A percentile compares a stretch with the other conserved stretches of the same genome.
Evolutionary conservation across 2,329 filamentous ascomycete genomes (phyloP).

Genomic region (Ceratocystis lukuohia): DNA sequence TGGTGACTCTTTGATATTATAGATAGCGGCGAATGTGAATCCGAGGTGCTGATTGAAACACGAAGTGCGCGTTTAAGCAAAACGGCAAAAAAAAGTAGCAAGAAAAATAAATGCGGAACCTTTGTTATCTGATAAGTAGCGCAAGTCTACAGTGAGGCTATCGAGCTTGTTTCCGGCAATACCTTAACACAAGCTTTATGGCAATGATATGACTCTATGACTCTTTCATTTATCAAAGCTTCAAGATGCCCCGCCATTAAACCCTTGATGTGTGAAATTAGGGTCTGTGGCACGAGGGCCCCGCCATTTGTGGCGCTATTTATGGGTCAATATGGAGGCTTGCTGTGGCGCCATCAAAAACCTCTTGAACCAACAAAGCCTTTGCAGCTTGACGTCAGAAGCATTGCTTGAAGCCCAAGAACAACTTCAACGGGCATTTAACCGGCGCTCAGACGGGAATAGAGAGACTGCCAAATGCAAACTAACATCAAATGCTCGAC

Average conservation of each 20-base stretch:
- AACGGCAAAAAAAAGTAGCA: neutral
- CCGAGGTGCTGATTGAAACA: neutral
- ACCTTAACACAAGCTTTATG: neutral
- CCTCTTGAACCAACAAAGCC: neutral
- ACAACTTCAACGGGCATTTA: neutral
- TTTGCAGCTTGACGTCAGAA: too few relatives aligned
- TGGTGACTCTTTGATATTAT: constrained; percentile 17
- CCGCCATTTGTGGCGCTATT: constrained; percentile 6
- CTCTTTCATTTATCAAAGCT: constrained; percentile 4
- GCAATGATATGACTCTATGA: constrained; percentile 8
- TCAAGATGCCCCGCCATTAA: constrained; percentile 8
- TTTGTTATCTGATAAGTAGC: constrained; percentile 1
- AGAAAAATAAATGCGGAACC: neutral
- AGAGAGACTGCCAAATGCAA: neutral
- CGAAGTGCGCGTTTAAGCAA: neutral
- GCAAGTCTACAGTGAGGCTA: neutral
- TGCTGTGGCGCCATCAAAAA: neutral
- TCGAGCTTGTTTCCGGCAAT: neutral
- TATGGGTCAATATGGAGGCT: neutral
- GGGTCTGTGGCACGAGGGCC: neutral
- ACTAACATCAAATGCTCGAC: neutral
- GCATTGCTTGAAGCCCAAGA: neutral
- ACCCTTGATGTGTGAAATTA: constrained; percentile 8
- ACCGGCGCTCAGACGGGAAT: neutral
- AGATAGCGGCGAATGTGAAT: neutral